These are phyloP conservation scores for Saccharomycopsis fermentans DNA, from an alignment of 805 yeast species.

Conservation along the genomic window DNA sequence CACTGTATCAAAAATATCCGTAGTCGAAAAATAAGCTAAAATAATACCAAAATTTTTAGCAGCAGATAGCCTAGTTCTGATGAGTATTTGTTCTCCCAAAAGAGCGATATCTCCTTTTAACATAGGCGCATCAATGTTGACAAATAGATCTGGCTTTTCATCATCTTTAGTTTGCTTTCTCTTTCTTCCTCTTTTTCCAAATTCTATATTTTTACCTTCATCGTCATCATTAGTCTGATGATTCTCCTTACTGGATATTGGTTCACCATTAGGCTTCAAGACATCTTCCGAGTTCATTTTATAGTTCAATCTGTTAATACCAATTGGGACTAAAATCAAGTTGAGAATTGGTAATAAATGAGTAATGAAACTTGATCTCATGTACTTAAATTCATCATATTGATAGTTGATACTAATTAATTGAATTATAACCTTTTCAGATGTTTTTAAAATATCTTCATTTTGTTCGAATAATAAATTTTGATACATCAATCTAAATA, in stretches of 20 bases:
- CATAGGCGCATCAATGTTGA: conserved; percentile 90
- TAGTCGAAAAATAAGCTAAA: conserved; percentile 40
- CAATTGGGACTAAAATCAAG: conserved; percentile 85
- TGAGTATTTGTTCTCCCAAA: conserved; percentile 64
- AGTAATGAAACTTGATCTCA: conserved; percentile 38
- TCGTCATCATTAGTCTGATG: conserved; percentile 19
- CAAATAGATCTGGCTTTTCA: conserved; percentile 37
- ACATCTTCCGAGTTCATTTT: conserved; percentile 69
- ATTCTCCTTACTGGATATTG: conserved; percentile 17
- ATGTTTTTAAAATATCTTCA: conserved; percentile 51
- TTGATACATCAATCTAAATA: conserved; percentile 72
- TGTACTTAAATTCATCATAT: conserved; percentile 20
- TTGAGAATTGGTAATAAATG: conserved; percentile 55
- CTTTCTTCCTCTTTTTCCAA: conserved; percentile 34
- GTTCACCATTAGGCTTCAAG: conserved; percentile 67
- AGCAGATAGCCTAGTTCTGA: conserved; percentile 66
- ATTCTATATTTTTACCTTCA: not conserved
- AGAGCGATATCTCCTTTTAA: conserved; percentile 83
- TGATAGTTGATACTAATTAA: conserved; percentile 39
- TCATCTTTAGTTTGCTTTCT: conserved; percentile 27
- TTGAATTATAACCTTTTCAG: conserved; percentile 49
- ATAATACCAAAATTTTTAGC: conserved; percentile 67
- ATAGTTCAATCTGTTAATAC: conserved; percentile 81
- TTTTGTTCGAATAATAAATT: conserved; percentile 87
- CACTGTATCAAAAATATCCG: conserved; percentile 25